Conservation (phyloP, 1,284 basidiomycete species). For the Pseudomicrostroma phylloplanum region DNA sequence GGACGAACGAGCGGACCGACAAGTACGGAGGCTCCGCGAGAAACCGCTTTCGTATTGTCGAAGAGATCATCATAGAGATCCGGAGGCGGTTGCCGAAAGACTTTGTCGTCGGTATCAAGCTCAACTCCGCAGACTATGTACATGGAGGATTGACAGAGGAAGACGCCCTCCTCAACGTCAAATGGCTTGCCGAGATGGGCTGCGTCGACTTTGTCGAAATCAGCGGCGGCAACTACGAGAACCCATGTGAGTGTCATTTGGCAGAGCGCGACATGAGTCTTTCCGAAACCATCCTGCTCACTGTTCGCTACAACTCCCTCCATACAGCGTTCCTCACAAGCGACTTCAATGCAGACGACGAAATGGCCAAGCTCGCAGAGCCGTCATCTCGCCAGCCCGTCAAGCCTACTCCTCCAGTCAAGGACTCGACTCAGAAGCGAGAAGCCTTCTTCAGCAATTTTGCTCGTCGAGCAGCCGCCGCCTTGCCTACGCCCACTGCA, state of each 20-base stretch:
- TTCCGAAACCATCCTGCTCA: constrained; percentile 41
- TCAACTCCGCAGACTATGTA: constrained; percentile 75
- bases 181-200: constrained; percentile 62
- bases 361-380: constrained; percentile 26
- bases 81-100: constrained; percentile 58
- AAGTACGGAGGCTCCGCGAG: constrained; percentile 57
- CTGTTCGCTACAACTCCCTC: not conserved
- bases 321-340: constrained; percentile 41
- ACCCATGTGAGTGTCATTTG: constrained; percentile 58
- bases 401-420: constrained; percentile 1
- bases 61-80: constrained; percentile 62
- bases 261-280: constrained; percentile 24
- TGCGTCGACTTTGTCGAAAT: constrained; percentile 76
- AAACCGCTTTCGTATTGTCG: constrained; percentile 57
- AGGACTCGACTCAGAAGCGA: constrained; percentile 51
- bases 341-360: constrained; percentile 44
- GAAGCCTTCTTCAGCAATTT: constrained; percentile 53
- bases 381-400: constrained; percentile 6
- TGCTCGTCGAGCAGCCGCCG: constrained; percentile 52
- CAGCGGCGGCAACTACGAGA: constrained; percentile 79
- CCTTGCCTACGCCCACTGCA: constrained; percentile 16
- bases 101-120: constrained; percentile 76
- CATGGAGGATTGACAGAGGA: constrained; percentile 54
- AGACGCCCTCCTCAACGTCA: constrained; percentile 64
- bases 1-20: constrained; percentile 68